Percentiles rank a stretch among this genome's conserved stretches.
Evolutionary conservation across 2,329 filamentous ascomycete genomes (phyloP).

Genomic region (Colletotrichum sp.): DNA sequence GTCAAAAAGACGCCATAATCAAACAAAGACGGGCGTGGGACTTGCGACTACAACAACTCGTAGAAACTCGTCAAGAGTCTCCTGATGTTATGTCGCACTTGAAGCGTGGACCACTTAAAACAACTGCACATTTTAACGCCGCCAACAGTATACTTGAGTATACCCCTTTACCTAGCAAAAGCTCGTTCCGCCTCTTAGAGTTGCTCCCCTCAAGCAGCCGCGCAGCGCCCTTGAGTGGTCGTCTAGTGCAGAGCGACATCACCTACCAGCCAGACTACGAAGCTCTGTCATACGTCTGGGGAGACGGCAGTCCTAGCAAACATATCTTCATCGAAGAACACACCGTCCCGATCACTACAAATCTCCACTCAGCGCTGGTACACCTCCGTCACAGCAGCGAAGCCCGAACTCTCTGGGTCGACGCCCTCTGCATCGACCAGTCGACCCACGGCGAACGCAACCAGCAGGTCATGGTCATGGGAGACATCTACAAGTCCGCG

Average conservation of each 20-base stretch:
- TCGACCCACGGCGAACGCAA: neutral
- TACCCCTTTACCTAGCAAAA: neutral
- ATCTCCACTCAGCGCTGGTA: neutral
- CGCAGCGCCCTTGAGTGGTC: neutral
- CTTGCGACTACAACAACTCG: neutral
- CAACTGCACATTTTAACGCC: neutral
- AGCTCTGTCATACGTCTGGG: neutral
- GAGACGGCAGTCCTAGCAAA: neutral
- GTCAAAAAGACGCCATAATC: neutral
- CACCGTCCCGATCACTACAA: neutral
- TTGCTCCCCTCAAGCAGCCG: neutral
- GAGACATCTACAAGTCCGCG: neutral
- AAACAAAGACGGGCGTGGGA: neutral
- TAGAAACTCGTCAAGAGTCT: neutral
- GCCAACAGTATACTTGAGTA: neutral
- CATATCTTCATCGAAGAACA: neutral
- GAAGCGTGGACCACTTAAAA: neutral
- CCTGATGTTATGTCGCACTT: neutral
- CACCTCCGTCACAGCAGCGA: neutral
- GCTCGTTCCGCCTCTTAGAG: neutral
- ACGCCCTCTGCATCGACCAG: neutral
- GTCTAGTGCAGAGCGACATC: neutral
- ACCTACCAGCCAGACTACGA: neutral
- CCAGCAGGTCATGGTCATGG: neutral
- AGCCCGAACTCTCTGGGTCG: neutral